phyloP scores from a whole-genome alignment of 2,329 filamentous ascomycete genomes.

The Lachnellula occidentalis region DNA sequence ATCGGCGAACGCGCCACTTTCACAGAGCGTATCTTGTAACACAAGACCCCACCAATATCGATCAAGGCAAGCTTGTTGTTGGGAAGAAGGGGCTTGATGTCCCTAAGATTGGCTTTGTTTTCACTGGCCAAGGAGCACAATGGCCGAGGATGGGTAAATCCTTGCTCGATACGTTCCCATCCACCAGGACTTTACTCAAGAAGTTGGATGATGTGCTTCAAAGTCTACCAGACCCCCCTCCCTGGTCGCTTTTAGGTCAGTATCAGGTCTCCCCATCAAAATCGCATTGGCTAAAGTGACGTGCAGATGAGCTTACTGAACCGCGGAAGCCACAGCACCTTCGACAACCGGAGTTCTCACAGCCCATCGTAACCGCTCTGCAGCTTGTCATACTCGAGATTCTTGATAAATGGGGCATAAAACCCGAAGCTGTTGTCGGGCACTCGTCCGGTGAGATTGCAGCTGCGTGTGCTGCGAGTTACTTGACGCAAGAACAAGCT shows the following conservation, averaged over 20 bases:
- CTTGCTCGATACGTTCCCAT: conserved; percentile 12
- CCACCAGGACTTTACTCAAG: not conserved
- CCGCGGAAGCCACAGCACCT: not conserved
- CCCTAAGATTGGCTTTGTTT: conserved; percentile 19
- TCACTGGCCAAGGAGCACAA: conserved; percentile 31
- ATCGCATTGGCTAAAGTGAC: not conserved
- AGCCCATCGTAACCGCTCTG: conserved; percentile 36
- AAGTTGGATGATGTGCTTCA: conserved; percentile 8
- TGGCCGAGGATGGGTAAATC: conserved; percentile 25
- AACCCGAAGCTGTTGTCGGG: conserved; percentile 34
- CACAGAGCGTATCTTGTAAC: conserved; percentile 19
- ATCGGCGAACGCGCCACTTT: conserved; percentile 15
- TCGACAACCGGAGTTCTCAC: conserved; percentile 12
- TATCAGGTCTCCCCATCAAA: too few relatives aligned
- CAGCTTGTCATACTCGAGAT: conserved; percentile 40
- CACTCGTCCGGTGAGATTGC: conserved; percentile 44
- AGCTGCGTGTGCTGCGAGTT: conserved; percentile 38
- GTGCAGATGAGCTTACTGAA: conserved; percentile 7
- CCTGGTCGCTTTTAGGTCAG: not conserved
- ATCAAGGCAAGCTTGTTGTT: not conserved
- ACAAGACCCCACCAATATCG: not conserved
- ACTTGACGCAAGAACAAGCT: conserved; percentile 28
- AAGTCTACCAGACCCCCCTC: conserved; percentile 2
- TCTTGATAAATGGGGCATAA: conserved; percentile 36
- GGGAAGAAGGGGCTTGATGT: not conserved